Base-by-base conservation (phyloP, 495 filamentous ascomycete genomes). In the Hypoxylon rickii region DNA sequence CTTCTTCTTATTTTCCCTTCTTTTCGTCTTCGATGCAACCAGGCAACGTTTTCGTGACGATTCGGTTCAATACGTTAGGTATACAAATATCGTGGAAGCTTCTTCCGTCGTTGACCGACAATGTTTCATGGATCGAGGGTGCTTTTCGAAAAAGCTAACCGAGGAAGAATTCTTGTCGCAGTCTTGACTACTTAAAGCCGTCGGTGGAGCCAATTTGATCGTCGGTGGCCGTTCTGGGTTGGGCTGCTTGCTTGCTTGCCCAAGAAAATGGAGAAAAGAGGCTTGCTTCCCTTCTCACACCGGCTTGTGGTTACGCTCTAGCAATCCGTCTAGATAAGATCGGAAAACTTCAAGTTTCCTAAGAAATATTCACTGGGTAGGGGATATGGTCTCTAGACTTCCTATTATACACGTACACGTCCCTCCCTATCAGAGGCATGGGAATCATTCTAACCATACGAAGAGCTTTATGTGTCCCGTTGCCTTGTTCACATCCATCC, bases 401-500 rank as follows among this genome's bases (percentile, higher is more conserved):
- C 59, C 53, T 63, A 63, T 63, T 63, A 63, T 57, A 57, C 51
- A 61, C 51, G 31, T 42, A 49, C 59, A 58, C 59, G 44, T 51
- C 38, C 41, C 40, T n/a, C 37, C 20, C 43, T 16, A 29, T 29
- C 24, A 29, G 24, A 33, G 19, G 34, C n/a, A 37, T 42, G 36
- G 36, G 37, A 48, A 24, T 33, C 42, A 53, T 18, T 20, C 53
- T 26, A 34, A n/a, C 44, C 58, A 55, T 34, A 22, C 8, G 38
- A 45, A 43, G 38, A 45, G 44, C 31, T n/a, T n/a, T n/a, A 19
- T 32, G 33, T 22, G 47, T 20, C 40, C 44, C 33, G 44, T 42
- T 53, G 45, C 37, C 46, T 32, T 55, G 37, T 50, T 38, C n/a
- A n/a, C n/a, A n/a, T n/a, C 48, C 58, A 56, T 62, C 58, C 53